phyloP scores from a whole-genome alignment of 1,139 yeast genomes.

The Cylindricascospora bacillispora region DNA sequence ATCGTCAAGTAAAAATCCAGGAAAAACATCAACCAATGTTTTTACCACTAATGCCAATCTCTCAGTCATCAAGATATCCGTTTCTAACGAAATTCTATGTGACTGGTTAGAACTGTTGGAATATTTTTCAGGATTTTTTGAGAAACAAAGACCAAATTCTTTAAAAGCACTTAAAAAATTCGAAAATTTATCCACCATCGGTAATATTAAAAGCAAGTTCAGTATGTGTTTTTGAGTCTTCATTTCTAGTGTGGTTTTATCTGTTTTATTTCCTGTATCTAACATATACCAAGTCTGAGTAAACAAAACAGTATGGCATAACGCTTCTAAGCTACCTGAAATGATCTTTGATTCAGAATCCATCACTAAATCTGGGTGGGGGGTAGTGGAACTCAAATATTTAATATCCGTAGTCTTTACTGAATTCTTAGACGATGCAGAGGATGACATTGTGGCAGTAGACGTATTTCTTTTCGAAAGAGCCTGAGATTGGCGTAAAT shows the following conservation, averaged over 20 bases:
- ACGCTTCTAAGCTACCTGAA: conserved; percentile 51
- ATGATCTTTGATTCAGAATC: conserved; percentile 37
- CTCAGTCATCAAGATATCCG: conserved; percentile 30
- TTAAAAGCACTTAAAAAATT: conserved; percentile 37
- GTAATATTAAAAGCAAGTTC: conserved; percentile 45
- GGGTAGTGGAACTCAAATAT: conserved; percentile 33
- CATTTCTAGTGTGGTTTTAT: conserved; percentile 11
- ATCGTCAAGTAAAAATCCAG: conserved; percentile 43
- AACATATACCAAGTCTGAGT: conserved; percentile 10
- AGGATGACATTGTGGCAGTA: neutral
- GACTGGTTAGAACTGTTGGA: conserved; percentile 11
- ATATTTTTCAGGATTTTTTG: conserved; percentile 18
- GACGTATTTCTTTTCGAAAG: neutral
- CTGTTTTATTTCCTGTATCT: conserved; percentile 24
- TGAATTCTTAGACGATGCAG: neutral
- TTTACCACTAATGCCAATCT: conserved; percentile 36
- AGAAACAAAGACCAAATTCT: conserved; percentile 31
- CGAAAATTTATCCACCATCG: conserved; percentile 51
- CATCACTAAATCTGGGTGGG: conserved; percentile 58
- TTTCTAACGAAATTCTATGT: conserved; percentile 21
- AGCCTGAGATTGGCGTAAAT: conserved; percentile 1
- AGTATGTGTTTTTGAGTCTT: conserved; percentile 21
- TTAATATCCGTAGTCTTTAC: conserved; percentile 13
- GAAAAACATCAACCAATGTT: conserved; percentile 34
- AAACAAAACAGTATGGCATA: conserved; percentile 63